Evolutionary conservation across 768 basidiomycete genomes (phyloP), one percentile per base, ranked within the genome.

Genomic region (Roridomyces roridus): DNA sequence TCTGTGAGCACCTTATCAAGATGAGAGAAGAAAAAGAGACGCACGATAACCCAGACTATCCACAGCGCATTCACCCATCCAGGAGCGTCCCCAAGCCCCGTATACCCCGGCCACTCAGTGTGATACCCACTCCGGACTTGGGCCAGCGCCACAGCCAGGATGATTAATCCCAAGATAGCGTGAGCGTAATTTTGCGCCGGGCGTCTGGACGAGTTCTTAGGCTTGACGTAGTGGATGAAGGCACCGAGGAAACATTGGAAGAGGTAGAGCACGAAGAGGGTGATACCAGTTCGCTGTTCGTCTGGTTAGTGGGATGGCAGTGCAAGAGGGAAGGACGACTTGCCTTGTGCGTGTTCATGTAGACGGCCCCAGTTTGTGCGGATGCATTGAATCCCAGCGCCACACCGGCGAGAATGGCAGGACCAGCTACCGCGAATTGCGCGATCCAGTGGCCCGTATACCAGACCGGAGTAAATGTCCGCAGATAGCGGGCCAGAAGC

Each of bases 171-270:
- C 1, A 86, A 51, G 14, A 83, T 54, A 12, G 82, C 85, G 62
- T 88, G 86, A 24, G 79, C 26, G 65, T 85, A 87, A 65, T 88
- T 86, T 59, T 80, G 85, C 41, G 75, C 67, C 8, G 80, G 85
- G 25, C 80, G 80, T 25, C 70, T 61, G 0, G 59, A 60, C 6
- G 64, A 47, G 34, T 68, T 57, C 18, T 71, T 73, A 31, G 77
- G 76, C 65, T 86, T 85, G 53, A 83, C 62, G 62, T 71, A 83
- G 60, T 86, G 85, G 54, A 85, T 81, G 49, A 82, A 48, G 4
- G 79, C 77, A 6, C 86, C 86, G 14, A 85, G 67, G 3, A 59
- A 58, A 57, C 77, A 74, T 68, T 87, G 87, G 12, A 77, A 46
- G 36, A 80, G 18, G 54, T 85, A 83, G 5, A 87, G 69, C 31